Base-by-base conservation (phyloP, 1,139 yeast species). In the Ogataea hybrid region DNA sequence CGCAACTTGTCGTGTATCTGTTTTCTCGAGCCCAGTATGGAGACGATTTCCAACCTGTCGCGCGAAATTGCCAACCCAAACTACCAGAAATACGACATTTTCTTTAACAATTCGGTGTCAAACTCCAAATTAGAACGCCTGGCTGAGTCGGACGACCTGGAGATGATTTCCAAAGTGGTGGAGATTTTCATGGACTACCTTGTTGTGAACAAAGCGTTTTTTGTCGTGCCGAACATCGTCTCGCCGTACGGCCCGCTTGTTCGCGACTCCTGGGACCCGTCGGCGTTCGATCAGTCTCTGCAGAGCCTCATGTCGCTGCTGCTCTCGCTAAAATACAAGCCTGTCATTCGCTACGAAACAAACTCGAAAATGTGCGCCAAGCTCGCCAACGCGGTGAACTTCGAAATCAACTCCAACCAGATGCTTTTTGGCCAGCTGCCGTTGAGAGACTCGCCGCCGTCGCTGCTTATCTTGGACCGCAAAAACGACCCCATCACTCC, bases 401-500 rank as follows among this genome's bases (percentile, higher is more conserved):
- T 76, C 54, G 75, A 74, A 52, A 75, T 83, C 46, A 73, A 76
- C 44, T 73, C 81, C 35, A 76, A 77, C 44, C 70, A 64, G 44
- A 78, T 79, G 51, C 62, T 90, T 31, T 88, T 88, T 62, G 95
- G 86, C 52, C 51, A 50, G 32, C 37, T 50, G 6, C 44, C 48
- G 10, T 42, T 50, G 1, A 76, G 69, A 46, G 96, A 87, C 57
- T 67, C 81, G 0, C 79, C 92, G 1, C 95, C 97, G 1, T 60
- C 86, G 14, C 64, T 94, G 36, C 62, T 94, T n/a, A 67, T 92
- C 2, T 61, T 92, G 37, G 98, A 92, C 63, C 71, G 99, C 40
- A 78, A 81, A 47, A 83, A 80, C 57, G 99, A 92, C 62, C 97
- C 97, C 1, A 71, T 90, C 23, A 92, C 99, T 0, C 97, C 99